A percentile compares a stretch with the other conserved stretches of the same genome.
These are phyloP conservation scores for Lenzites betulinus DNA, from an alignment of 768 basidiomycete species.

Conservation along the genomic window DNA sequence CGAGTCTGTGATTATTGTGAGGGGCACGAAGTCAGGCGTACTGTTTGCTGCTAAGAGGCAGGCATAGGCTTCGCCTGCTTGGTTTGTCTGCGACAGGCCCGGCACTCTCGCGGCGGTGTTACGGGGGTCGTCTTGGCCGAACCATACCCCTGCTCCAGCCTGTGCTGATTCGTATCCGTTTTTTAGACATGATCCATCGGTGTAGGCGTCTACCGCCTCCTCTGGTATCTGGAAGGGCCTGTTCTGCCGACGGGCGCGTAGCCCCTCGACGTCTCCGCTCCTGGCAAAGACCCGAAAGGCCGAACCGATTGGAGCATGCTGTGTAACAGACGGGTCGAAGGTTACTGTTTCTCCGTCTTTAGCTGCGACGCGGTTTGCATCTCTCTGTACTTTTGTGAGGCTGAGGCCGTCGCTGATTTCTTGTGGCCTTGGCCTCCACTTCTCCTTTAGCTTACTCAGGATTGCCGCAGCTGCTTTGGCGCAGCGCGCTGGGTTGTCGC, in stretches of 20 bases:
- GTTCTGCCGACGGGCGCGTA: not conserved
- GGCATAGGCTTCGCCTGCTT: conserved; percentile 20
- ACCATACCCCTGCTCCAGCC: not conserved
- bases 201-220: not conserved
- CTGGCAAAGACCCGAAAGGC: not conserved
- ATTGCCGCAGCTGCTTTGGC: too few relatives aligned
- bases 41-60: conserved; percentile 7
- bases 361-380: not conserved
- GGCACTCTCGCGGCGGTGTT: not conserved
- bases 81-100: not conserved
- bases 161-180: not conserved
- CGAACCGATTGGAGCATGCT: not conserved
- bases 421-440: too few relatives aligned
- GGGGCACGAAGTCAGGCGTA: not conserved
- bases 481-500: too few relatives aligned
- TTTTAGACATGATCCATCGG: not conserved
- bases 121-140: not conserved
- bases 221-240: not conserved
- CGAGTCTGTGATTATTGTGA: conserved; percentile 21
- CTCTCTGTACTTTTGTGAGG: not conserved
- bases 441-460: too few relatives aligned
- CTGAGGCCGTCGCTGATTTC: not conserved
- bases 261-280: not conserved
- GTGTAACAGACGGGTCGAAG: not conserved
- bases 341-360: not conserved